Evolutionary conservation across 139 green algal species (phyloP), one percentile per base, ranked within the genome.

Genomic region (Nannochloris sp.): DNA sequence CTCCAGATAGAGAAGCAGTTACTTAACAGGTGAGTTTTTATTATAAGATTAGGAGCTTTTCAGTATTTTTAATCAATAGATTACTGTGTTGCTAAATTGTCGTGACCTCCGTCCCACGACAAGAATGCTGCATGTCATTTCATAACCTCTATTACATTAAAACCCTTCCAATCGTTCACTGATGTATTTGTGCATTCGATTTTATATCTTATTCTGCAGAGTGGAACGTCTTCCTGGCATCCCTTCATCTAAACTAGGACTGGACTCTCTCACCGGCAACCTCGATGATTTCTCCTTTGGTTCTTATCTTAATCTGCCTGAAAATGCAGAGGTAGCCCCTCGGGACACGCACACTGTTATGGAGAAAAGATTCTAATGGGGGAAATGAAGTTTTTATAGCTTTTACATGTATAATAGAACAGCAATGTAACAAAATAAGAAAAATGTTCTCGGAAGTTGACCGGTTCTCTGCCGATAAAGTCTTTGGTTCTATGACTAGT

Each of bases 231-330:
- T 93, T 24, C 85, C 86, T 1, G 86, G 83, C 9, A 55, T 89
- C 9, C 76, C 79, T 12, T 90, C 82, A 3, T 89, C 79, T 5
- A 67, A 74, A 48, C 74, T 95, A 14, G 87, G 83, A 2, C 65
- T 93, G 10, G 84, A 95, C 38, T 65, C 77, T 13, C 45, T 92
- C 27, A 90, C 77, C 10, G 88, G 88, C 15, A 69, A 74, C 45
- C 82, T 95, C n/a, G 88, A 95, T 54, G 78, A 89, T 24, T 92
- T 92, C 61, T 46, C 39, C 0, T 88, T 89, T 38, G 84, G 89
- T 48, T 81, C 73, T 1, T 95, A 91, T 66, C 64, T 94, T 4
- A 75, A 65, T 19, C 51, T 77, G 15, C 72, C 82, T 4, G 71
- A 77, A 3, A 57, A 77, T 13, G 69, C 44, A 1, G 73, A 81